Conservation (phyloP, 2,329 filamentous ascomycete species). For the Pseudogymnoascus sp. region DNA sequence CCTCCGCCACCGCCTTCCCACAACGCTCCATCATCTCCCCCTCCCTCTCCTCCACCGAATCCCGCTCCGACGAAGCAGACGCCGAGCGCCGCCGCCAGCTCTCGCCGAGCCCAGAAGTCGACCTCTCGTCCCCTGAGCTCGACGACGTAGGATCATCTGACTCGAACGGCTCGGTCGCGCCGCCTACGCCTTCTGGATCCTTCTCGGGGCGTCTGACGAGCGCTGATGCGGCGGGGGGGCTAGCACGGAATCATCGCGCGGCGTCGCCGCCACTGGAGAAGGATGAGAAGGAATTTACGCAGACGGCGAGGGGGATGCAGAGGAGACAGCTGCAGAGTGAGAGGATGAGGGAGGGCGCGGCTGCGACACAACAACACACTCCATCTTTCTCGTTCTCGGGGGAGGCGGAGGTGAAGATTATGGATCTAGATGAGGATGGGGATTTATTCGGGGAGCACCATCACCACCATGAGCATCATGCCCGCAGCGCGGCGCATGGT, state of each 20-base stretch:
- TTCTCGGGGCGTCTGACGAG: conserved; percentile 42
- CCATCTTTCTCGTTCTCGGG: conserved; percentile 1
- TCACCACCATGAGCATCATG: conserved; percentile 24
- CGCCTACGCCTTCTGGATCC: conserved; percentile 54
- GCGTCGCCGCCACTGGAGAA: conserved; percentile 83
- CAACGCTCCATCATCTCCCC: conserved; percentile 67
- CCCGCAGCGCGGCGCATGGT: neutral
- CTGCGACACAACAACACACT: conserved; percentile 22
- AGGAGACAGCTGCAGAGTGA: conserved; percentile 47
- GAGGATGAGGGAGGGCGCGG: conserved; percentile 40
- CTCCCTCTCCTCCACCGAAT: conserved; percentile 64
- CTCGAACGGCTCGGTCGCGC: conserved; percentile 47
- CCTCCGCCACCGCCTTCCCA: conserved; percentile 33
- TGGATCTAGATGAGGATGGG: conserved; percentile 22
- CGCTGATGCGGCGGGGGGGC: conserved; percentile 30
- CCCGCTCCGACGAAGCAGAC: conserved; percentile 64
- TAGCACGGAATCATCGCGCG: conserved; percentile 57
- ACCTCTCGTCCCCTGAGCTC: conserved; percentile 79
- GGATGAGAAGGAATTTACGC: conserved; percentile 93
- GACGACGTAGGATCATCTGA: conserved; percentile 63
- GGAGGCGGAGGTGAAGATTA: conserved; percentile 23
- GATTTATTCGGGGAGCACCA: conserved; percentile 26
- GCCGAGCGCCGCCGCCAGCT: conserved; percentile 58
- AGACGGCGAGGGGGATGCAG: conserved; percentile 80
- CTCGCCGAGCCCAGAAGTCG: conserved; percentile 87